Evolutionary conservation across 352 stramenopile genomes (phyloP), one percentile per base, ranked within the genome.

Genomic region (Phytophthora idaei): DNA sequence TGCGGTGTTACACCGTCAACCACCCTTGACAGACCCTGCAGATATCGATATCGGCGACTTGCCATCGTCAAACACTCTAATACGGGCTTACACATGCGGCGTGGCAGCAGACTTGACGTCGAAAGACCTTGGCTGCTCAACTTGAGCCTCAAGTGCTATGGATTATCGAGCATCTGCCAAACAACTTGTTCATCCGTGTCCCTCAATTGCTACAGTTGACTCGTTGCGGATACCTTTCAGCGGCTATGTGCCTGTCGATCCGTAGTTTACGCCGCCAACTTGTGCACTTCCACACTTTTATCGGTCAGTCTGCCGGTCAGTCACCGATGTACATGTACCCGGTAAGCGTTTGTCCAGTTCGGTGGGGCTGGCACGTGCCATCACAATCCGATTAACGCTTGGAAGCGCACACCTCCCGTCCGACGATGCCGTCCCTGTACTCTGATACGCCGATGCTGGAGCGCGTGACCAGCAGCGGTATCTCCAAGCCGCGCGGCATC

Each of bases 361-460:
- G 32, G 41, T 60, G 39, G 37, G 58, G 39, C 15, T 48, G 44
- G 39, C 41, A 32, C 45, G 46, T 64, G 25, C 48, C 14, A 32
- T 54, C 61, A 71, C 32, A 63, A 59, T 34, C 32, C 25, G 45
- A 63, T 28, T 44, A 44, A n/a, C 57, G 15, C 3, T n/a, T 11
- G 27, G 25, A 64, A 36, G 21, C 58, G 34, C 34, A 59, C 15
- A 15, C 51, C 37, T 32, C 31, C 14, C 14, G 15, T 50, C 15
- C 36, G 34, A 32, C 39, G 54, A 69, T 70, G 55, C 42, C 53
- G 49, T 46, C 62, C 25, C 36, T 37, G 39, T 49, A 51, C 42
- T 63, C 53, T 28, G 53, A 61, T 32, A 63, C 47, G 29, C 60
- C 66, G 10, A 44, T 62, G 25, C 27, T 69, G 52, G 25, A 64